These are phyloP conservation scores for Cercophora sp. DNA, from an alignment of 495 filamentous ascomycete genomes.

Conservation along the genomic window DNA sequence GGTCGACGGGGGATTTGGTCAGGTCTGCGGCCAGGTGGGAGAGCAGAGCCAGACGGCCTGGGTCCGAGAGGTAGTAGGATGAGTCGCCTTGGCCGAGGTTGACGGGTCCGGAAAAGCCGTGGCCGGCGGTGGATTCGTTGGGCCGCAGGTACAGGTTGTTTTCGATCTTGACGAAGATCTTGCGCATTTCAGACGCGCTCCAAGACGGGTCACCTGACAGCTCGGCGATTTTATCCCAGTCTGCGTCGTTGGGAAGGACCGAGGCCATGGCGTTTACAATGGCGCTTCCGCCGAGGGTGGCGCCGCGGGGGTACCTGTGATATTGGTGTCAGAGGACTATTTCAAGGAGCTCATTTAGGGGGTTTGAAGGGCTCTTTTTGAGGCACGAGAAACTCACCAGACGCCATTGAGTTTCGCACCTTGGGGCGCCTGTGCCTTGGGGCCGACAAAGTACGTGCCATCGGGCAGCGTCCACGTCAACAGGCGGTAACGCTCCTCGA, in stretches of 20 bases:
- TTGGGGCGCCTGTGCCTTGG: constrained; percentile 24
- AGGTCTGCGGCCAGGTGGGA: constrained; percentile 34
- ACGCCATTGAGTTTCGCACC: constrained; percentile 33
- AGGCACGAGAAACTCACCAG: constrained; percentile 15
- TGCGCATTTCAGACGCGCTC: constrained; percentile 26
- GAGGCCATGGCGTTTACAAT: constrained; percentile 40
- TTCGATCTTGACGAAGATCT: constrained; percentile 34
- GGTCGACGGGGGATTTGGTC: constrained; percentile 11
- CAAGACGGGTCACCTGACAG: constrained; percentile 36
- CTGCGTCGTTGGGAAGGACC: constrained; percentile 32
- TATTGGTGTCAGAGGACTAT: too few relatives aligned
- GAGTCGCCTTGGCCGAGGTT: constrained; percentile 22
- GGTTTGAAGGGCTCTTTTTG: too few relatives aligned
- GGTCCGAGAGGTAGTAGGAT: constrained; percentile 35
- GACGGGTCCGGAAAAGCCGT: constrained; percentile 34
- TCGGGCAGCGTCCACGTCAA: constrained; percentile 21
- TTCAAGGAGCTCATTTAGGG: too few relatives aligned
- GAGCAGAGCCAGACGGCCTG: constrained; percentile 26
- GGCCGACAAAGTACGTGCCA: constrained; percentile 36
- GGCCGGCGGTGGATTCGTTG: constrained; percentile 21
- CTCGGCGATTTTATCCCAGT: constrained; percentile 27
- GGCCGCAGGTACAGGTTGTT: constrained; percentile 32
- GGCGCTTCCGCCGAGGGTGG: constrained; percentile 38
- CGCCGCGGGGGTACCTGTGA: constrained; percentile 36
- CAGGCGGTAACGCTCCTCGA: not conserved